Percentiles rank a stretch among this genome's conserved stretches.
Evolutionary conservation across 805 yeast genomes (phyloP).

Genomic region (Myxozyma vanderwaltii): DNA sequence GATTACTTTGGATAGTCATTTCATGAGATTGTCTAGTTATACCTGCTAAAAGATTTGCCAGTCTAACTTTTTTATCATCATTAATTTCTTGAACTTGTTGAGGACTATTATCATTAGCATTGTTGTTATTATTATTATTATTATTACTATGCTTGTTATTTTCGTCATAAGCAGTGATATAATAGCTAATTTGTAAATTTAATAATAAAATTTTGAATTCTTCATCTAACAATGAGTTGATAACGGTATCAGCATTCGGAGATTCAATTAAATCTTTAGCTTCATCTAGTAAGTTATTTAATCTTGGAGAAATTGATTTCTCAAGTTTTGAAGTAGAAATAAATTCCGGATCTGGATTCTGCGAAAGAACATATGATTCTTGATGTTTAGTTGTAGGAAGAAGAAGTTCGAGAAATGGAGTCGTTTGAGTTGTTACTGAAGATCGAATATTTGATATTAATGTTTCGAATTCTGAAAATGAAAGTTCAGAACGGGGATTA

Average conservation of each 20-base stretch:
- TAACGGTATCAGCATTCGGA: slow-evolving; percentile 45
- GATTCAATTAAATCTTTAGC: slow-evolving; percentile 49
- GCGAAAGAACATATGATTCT: slow-evolving; percentile 31
- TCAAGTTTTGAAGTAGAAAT: slow-evolving; percentile 1
- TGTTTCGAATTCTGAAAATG: slow-evolving; percentile 2
- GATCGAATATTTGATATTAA: slow-evolving; percentile 1
- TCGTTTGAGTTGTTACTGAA: neutral
- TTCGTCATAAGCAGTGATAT: neutral
- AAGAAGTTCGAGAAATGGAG: slow-evolving; percentile 7
- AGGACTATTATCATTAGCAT: too few relatives aligned
- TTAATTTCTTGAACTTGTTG: slow-evolving; percentile 40
- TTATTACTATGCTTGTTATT: too few relatives aligned
- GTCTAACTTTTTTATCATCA: slow-evolving; percentile 47
- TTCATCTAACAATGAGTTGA: slow-evolving; percentile 47
- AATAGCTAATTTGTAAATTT: slow-evolving; percentile 34
- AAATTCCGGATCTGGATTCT: slow-evolving; percentile 18
- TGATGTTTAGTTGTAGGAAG: slow-evolving; percentile 30
- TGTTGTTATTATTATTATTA: too few relatives aligned
- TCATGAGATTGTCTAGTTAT: slow-evolving; percentile 65
- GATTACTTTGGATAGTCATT: slow-evolving; percentile 46
- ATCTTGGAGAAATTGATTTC: slow-evolving; percentile 22
- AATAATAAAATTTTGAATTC: slow-evolving; percentile 54
- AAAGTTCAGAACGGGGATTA: slow-evolving; percentile 4
- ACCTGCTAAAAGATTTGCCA: slow-evolving; percentile 72
- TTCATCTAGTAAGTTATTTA: slow-evolving; percentile 48